phyloP scores from a whole-genome alignment of 306 rosid genomes.

The Cicer pinnatifidum region DNA sequence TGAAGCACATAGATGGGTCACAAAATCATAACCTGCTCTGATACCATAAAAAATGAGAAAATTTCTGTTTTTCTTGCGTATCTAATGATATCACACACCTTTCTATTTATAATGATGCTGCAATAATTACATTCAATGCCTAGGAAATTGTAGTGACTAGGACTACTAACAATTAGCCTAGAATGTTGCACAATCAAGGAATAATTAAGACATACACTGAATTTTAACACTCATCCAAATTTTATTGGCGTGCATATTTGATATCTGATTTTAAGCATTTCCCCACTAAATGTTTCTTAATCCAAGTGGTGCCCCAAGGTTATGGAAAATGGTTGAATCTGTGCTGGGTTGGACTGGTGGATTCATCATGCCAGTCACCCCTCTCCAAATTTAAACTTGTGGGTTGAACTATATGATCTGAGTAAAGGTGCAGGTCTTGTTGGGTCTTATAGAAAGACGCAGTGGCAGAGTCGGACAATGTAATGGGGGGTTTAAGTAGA shows the following conservation, averaged over 20 bases:
- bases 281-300: background rate
- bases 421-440: slow-evolving; percentile 3
- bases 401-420: slow-evolving; percentile 6
- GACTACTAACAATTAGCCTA: too few species aligned
- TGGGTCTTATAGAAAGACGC: background rate
- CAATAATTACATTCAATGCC: too few species aligned
- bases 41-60: too few species aligned
- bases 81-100: too few species aligned
- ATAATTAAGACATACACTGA: too few species aligned
- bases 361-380: slow-evolving; percentile 19
- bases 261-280: slow-evolving; percentile 18
- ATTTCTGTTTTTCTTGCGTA: too few species aligned
- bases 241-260: slow-evolving; percentile 1
- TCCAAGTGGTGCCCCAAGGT: slow-evolving; percentile 9
- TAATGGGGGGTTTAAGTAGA: slow-evolving; percentile 17
- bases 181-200: too few species aligned
- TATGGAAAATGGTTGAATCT: slow-evolving; percentile 4
- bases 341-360: slow-evolving; percentile 16
- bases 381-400: slow-evolving; percentile 18
- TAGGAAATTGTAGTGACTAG: too few species aligned
- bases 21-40: too few species aligned
- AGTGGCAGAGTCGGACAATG: slow-evolving; percentile 1
- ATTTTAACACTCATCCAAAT: background rate
- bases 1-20: too few species aligned
- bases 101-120: too few species aligned